Percentiles rank a stretch among this genome's conserved stretches.
Conservation (phyloP, 1,284 basidiomycete species). For the Rugiboletus extremiorientalis region DNA sequence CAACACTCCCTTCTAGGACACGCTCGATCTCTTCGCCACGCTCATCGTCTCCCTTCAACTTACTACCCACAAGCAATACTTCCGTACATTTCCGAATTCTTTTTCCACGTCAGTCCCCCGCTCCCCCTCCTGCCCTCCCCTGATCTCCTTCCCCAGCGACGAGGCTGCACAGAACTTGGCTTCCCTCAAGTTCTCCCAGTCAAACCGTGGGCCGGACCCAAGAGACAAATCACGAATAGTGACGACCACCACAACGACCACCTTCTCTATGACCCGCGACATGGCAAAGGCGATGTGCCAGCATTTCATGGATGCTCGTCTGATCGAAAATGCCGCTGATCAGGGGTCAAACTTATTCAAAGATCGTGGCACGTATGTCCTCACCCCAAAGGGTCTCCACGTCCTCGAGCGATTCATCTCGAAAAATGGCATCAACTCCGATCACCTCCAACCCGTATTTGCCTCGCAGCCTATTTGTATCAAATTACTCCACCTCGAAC, state of each 20-base stretch:
- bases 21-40: conserved; percentile 96
- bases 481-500: conserved; percentile 96
- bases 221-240: conserved; percentile 96
- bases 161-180: conserved; percentile 94
- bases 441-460: conserved; percentile 90
- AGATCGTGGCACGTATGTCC: conserved; percentile 93
- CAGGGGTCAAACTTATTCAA: conserved; percentile 89
- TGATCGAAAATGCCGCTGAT: conserved; percentile 97
- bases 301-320: conserved; percentile 97
- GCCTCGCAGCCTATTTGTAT: conserved; percentile 95
- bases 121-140: conserved; percentile 10
- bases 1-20: conserved; percentile 63
- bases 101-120: conserved; percentile 81
- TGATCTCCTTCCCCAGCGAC: conserved; percentile 58
- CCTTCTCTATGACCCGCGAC: conserved; percentile 98
- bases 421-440: conserved; percentile 97
- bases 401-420: conserved; percentile 98
- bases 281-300: conserved; percentile 99
- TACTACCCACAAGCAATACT: conserved; percentile 90
- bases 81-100: conserved; percentile 91
- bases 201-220: conserved; percentile 96
- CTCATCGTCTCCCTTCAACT: conserved; percentile 93
- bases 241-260: conserved; percentile 98
- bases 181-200: conserved; percentile 98
- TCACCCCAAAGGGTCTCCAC: conserved; percentile 97